These are phyloP conservation scores for Beauveria sp. DNA, from an alignment of 2,329 filamentous ascomycete species.

Conservation along the genomic window DNA sequence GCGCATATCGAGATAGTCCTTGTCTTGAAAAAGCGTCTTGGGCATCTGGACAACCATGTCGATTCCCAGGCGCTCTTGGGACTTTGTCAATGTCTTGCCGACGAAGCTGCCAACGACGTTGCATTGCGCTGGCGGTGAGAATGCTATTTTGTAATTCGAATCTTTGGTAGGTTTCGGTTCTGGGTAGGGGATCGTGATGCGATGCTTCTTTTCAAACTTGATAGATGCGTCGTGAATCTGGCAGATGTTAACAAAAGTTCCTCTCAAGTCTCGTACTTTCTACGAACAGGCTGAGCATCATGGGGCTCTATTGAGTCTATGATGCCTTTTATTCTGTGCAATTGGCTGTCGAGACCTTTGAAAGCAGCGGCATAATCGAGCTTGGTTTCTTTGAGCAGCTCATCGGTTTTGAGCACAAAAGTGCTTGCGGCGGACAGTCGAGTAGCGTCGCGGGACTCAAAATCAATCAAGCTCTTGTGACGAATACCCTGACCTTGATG, in stretches of 20 bases:
- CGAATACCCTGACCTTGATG: conserved; percentile 29
- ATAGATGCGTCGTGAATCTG: conserved; percentile 63
- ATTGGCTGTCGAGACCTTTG: conserved; percentile 38
- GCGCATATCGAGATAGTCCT: conserved; percentile 86
- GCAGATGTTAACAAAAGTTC: conserved; percentile 14
- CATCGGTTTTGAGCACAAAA: conserved; percentile 52
- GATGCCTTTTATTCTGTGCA: conserved; percentile 44
- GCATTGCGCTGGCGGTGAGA: conserved; percentile 65
- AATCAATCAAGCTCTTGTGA: conserved; percentile 30
- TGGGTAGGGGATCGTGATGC: conserved; percentile 74
- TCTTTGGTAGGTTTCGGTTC: conserved; percentile 69
- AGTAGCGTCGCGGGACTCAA: conserved; percentile 32
- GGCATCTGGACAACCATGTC: conserved; percentile 90
- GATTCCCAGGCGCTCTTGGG: conserved; percentile 51
- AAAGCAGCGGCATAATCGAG: conserved; percentile 44
- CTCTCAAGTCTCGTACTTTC: not conserved
- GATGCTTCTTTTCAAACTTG: conserved; percentile 58
- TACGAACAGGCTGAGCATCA: conserved; percentile 42
- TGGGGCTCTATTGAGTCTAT: conserved; percentile 45
- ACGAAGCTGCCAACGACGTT: conserved; percentile 89
- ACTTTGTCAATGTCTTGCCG: conserved; percentile 63
- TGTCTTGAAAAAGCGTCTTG: conserved; percentile 71
- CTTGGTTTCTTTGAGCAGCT: conserved; percentile 48
- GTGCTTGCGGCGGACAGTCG: conserved; percentile 42
- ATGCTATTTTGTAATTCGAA: conserved; percentile 74